phyloP scores from a whole-genome alignment of 2,329 filamentous ascomycete genomes.

The Calonectria henricotiae region DNA sequence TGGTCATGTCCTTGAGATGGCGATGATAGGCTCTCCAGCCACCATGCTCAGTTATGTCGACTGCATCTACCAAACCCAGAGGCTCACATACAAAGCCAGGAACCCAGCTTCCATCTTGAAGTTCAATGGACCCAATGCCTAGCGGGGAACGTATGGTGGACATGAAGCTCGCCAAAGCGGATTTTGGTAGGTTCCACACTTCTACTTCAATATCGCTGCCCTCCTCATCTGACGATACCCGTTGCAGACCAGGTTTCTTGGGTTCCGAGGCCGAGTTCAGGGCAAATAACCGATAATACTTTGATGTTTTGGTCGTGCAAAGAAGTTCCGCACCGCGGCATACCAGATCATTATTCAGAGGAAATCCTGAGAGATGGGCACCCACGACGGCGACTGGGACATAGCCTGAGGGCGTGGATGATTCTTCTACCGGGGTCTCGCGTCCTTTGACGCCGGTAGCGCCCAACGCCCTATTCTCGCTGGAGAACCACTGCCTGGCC shows the following conservation, averaged over 20 bases:
- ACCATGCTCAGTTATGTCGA: conserved; percentile 55
- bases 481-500: conserved; percentile 53
- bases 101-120: conserved; percentile 56
- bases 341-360: conserved; percentile 56
- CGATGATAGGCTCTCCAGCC: conserved; percentile 55
- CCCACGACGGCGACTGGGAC: conserved; percentile 56
- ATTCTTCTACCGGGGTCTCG: conserved; percentile 12
- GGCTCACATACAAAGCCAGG: conserved; percentile 60
- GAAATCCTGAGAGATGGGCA: conserved; percentile 57
- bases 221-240: conserved; percentile 41
- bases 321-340: conserved; percentile 52
- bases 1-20: neutral
- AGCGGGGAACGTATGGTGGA: conserved; percentile 56
- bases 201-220: conserved; percentile 57
- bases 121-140: conserved; percentile 57
- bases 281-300: conserved; percentile 54
- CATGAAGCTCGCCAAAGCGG: conserved; percentile 55
- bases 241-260: conserved; percentile 56
- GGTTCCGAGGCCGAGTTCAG: conserved; percentile 44
- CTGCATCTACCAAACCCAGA: conserved; percentile 52
- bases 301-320: conserved; percentile 51
- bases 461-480: conserved; percentile 48
- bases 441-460: conserved; percentile 47
- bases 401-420: neutral
- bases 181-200: conserved; percentile 56